Conservation (phyloP, 1,139 yeast species). For the Pichia sp. region DNA sequence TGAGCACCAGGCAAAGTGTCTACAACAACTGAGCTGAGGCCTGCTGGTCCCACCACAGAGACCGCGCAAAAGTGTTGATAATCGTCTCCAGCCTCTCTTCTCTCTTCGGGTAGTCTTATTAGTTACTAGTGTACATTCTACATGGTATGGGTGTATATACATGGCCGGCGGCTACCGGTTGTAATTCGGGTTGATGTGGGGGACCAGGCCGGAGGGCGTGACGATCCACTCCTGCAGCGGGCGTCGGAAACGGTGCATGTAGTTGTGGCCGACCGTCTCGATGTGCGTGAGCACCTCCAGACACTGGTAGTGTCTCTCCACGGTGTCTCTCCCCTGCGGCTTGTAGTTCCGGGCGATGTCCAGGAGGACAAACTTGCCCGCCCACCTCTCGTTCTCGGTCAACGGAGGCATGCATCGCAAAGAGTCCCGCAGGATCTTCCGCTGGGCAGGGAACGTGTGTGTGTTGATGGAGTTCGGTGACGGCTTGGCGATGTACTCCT, state of each 20-base stretch:
- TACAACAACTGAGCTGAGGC: too few species aligned
- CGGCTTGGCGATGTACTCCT: constrained; percentile 18
- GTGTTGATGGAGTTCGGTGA: not conserved
- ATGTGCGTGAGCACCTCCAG: constrained; percentile 13
- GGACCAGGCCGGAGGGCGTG: constrained; percentile 32
- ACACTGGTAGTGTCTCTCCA: constrained; percentile 12
- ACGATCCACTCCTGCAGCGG: constrained; percentile 34
- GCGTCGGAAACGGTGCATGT: constrained; percentile 20
- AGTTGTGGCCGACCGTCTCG: constrained; percentile 8
- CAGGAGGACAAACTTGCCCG: constrained; percentile 29
- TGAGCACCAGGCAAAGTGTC: too few species aligned
- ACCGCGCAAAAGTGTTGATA: too few species aligned
- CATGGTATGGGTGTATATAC: not conserved
- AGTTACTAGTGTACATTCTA: too few species aligned
- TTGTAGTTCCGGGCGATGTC: constrained; percentile 18
- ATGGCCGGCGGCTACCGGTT: not conserved
- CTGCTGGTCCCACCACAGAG: too few species aligned
- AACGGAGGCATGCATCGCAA: constrained; percentile 33
- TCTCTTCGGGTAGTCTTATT: too few species aligned
- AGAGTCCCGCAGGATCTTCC: constrained; percentile 31
- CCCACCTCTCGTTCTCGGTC: constrained; percentile 33
- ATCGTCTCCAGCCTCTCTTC: too few species aligned
- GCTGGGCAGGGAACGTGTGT: constrained; percentile 22
- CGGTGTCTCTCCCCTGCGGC: constrained; percentile 14
- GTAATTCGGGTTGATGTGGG: constrained; percentile 16